These are phyloP conservation scores for Erysimum cheiri DNA, from an alignment of 441 rosid genomes.

Conservation along the genomic window DNA sequence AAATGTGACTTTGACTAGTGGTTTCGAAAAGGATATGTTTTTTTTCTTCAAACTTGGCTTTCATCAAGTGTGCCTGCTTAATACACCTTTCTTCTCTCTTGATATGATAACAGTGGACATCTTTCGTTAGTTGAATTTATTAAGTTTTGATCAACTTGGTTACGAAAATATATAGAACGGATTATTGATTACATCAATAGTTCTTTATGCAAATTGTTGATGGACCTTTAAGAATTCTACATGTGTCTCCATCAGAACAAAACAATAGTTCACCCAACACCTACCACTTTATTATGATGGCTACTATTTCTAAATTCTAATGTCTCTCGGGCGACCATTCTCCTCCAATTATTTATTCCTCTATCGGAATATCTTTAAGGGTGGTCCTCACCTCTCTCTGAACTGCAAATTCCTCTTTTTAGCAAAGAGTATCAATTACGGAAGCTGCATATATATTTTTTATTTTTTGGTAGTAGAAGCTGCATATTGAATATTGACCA, in stretches of 20 bases:
- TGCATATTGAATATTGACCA: background rate
- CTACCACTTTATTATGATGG: slow-evolving; percentile 11
- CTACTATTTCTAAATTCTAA: background rate
- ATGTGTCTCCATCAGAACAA: too few relatives aligned
- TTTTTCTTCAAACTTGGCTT: background rate
- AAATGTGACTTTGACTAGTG: slow-evolving; percentile 9
- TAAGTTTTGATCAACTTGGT: background rate
- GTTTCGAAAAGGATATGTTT: background rate
- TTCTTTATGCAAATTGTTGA: background rate
- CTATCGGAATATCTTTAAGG: background rate
- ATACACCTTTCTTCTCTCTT: background rate
- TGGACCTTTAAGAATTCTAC: background rate
- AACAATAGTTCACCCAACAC: background rate
- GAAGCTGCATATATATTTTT: background rate
- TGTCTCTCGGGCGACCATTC: background rate
- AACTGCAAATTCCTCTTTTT: slow-evolving; percentile 5
- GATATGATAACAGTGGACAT: background rate
- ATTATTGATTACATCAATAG: background rate
- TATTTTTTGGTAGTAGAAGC: too few relatives aligned
- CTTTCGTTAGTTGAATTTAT: background rate
- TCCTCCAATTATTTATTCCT: background rate
- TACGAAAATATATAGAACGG: background rate
- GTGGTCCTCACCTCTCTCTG: background rate
- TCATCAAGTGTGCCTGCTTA: slow-evolving; percentile 15
- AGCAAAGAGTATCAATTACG: background rate